Evolutionary conservation across 2,329 filamentous ascomycete genomes (phyloP).

Genomic region (Aspergillus melleus): DNA sequence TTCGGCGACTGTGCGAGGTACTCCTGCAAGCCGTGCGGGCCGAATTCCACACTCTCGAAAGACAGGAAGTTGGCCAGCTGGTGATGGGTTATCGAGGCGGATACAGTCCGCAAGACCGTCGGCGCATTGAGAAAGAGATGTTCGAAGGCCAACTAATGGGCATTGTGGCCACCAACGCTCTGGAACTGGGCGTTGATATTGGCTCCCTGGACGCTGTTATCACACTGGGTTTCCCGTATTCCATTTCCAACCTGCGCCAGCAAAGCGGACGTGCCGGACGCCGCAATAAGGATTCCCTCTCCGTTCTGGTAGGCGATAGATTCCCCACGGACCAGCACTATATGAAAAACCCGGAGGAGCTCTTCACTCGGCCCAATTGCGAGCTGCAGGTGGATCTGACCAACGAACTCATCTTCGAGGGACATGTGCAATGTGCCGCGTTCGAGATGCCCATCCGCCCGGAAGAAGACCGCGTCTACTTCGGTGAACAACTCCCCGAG

Average conservation of each 20-base stretch:
- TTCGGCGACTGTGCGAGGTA: conserved; percentile 85
- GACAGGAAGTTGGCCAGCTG: conserved; percentile 70
- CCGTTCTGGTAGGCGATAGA: conserved; percentile 82
- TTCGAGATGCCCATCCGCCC: conserved; percentile 91
- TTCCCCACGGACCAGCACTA: conserved; percentile 94
- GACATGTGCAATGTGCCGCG: conserved; percentile 92
- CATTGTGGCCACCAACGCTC: conserved; percentile 87
- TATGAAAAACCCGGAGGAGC: conserved; percentile 93
- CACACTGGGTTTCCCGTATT: conserved; percentile 92
- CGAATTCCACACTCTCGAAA: conserved; percentile 71
- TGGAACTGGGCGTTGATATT: conserved; percentile 94
- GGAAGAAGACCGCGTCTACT: conserved; percentile 72
- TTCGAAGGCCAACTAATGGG: conserved; percentile 92
- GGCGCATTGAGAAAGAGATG: conserved; percentile 91
- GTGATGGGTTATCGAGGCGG: conserved; percentile 97
- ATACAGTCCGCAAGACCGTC: conserved; percentile 87
- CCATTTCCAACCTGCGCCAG: conserved; percentile 89
- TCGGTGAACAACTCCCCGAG: conserved; percentile 69
- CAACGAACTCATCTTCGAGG: conserved; percentile 88
- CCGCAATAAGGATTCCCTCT: conserved; percentile 89
- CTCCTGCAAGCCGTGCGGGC: conserved; percentile 76
- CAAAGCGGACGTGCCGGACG: conserved; percentile 91
- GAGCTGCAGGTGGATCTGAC: conserved; percentile 88
- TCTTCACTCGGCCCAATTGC: conserved; percentile 85
- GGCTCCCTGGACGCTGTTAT: conserved; percentile 91